These are phyloP conservation scores for Trichophyton simii DNA, from an alignment of 2,329 filamentous ascomycete genomes.

Conservation along the genomic window DNA sequence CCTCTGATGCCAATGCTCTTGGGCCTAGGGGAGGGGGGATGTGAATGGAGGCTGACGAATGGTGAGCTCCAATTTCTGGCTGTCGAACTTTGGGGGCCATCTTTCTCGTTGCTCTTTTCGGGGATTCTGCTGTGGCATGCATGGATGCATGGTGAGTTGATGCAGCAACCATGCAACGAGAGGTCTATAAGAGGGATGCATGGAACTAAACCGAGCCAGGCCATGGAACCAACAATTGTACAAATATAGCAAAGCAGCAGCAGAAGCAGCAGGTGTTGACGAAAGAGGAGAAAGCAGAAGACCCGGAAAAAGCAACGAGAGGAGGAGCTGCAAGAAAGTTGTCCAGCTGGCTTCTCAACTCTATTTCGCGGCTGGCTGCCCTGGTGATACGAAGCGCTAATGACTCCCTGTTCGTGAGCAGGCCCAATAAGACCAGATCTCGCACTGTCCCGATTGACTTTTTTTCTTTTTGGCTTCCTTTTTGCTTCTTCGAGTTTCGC, in stretches of 20 bases:
- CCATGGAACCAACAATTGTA: neutral
- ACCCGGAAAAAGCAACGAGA: neutral
- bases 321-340: neutral
- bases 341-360: neutral
- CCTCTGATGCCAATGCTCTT: too few species aligned
- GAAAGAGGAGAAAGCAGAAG: neutral
- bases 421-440: constrained; percentile 1
- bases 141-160: neutral
- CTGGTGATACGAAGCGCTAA: constrained; percentile 6
- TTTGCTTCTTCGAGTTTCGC: neutral
- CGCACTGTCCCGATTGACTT: neutral
- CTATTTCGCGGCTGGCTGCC: constrained; percentile 5
- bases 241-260: neutral
- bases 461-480: neutral
- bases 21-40: neutral
- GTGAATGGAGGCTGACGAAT: neutral
- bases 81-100: neutral
- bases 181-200: neutral
- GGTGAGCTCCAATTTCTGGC: neutral
- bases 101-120: neutral
- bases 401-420: neutral
- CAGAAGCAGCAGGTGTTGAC: too few species aligned
- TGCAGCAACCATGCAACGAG: neutral
- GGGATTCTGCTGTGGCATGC: neutral
- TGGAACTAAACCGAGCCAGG: neutral